Percentiles rank a stretch among this genome's conserved stretches.
These are phyloP conservation scores for Quercus parvula DNA, from an alignment of 306 rosid genomes.

Conservation along the genomic window DNA sequence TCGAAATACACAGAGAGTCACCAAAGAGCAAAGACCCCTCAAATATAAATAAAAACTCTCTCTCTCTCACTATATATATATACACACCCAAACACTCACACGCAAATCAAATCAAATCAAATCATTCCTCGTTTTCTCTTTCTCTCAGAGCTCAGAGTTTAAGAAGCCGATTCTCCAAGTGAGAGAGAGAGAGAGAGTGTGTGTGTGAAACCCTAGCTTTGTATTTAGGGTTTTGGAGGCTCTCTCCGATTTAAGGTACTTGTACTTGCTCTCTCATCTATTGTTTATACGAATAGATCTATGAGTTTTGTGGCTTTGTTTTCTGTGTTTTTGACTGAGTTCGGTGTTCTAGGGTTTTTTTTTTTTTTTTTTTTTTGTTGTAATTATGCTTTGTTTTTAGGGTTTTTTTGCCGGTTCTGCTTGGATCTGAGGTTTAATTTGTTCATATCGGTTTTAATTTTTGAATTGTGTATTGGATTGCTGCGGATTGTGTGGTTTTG, in stretches of 20 bases:
- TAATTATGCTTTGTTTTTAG: too few relatives aligned
- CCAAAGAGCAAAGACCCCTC: too few relatives aligned
- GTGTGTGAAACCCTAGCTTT: background rate
- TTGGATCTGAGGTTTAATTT: background rate
- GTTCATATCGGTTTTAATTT: background rate
- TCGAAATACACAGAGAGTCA: constrained; percentile 23
- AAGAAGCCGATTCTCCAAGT: background rate
- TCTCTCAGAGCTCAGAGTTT: background rate
- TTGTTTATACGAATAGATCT: background rate
- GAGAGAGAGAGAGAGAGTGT: background rate
- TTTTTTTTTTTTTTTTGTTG: background rate
- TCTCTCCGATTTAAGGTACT: constrained; percentile 10
- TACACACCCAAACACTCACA: background rate
- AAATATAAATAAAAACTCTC: background rate
- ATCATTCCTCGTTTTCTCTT: background rate
- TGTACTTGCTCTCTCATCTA: background rate
- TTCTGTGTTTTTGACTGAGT: background rate
- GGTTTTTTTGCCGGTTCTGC: background rate
- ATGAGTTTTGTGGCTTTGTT: background rate
- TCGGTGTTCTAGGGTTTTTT: background rate
- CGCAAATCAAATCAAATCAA: background rate
- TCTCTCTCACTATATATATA: constrained; percentile 13
- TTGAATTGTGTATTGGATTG: background rate
- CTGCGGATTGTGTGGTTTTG: background rate
- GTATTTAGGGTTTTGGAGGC: background rate